Base-by-base conservation (phyloP, 495 filamentous ascomycete species). In the Umbilicaria muhlenbergii region DNA sequence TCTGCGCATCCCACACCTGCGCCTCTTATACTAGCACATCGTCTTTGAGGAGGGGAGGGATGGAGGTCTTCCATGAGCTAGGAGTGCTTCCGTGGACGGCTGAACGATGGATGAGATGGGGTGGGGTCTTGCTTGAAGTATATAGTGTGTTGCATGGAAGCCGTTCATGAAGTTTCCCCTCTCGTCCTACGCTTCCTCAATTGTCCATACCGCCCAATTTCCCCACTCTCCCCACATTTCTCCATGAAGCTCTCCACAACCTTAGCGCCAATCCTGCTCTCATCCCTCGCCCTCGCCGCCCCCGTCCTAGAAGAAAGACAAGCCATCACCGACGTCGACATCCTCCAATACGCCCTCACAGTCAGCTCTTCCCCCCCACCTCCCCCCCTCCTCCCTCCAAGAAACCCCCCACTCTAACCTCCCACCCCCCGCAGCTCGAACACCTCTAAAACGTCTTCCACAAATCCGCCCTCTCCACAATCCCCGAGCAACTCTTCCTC, bases 391-490 rank as follows among this genome's bases (percentile, higher is more conserved):
- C 24, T 7, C 24, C 24, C 24, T 10, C 24, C 24, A 3, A 47
- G 28, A 7, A 46, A 44, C 38, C 36, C 11, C 28, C n/a, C 7
- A 15, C 37, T 31, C 15, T 28, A 53, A 45, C 37, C 52, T n/a
- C 49, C 11, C 47, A 55, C 32, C 45, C 56, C 11, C 53, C n/a
- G n/a, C n/a, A 58, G 44, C 52, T 61, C 33, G 58, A 64, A 47
- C 58, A 64, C 36, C 56, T 64, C 18, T 60, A 63, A 44, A 58
- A 58, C 32, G 18, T 48, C 16, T 64, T 64, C 41, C 80, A 78
- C 52, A 58, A 63, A 33, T 52, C 70, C 44, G 73, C 67, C 11
- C 59, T 78, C 3, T 54, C 65, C 37, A 71, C 67, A 36, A 75
- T 75, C 53, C 58, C 61, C 5, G 51, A 65, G 32, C 42, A 51